These are phyloP conservation scores for Solanum etuberosum DNA, from an alignment of 257 asterid species.

Conservation along the genomic window DNA sequence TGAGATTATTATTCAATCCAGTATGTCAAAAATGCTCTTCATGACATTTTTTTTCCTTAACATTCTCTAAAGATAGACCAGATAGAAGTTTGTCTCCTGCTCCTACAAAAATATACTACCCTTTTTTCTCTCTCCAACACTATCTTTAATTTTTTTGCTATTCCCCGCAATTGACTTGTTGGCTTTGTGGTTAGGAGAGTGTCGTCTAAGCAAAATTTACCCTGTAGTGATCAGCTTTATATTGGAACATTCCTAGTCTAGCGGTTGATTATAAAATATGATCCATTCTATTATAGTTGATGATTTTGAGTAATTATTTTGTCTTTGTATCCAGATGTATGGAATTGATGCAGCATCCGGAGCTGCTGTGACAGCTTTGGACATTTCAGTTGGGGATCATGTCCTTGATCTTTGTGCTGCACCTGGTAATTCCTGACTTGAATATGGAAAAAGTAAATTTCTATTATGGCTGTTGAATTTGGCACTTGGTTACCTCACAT, in stretches of 20 bases:
- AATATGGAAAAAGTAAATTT: background rate
- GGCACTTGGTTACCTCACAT: background rate
- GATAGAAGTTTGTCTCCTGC: background rate
- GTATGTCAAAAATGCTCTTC: background rate
- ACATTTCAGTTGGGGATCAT: constrained; percentile 61
- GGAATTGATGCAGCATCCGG: constrained; percentile 99
- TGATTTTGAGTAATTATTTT: background rate
- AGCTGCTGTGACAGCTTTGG: constrained; percentile 89
- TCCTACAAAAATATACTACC: background rate
- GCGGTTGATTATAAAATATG: background rate
- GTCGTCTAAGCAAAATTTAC: background rate
- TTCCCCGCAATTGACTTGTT: background rate
- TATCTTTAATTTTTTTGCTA: background rate
- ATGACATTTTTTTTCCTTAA: background rate
- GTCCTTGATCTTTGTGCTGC: constrained; percentile 97
- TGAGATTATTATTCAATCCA: background rate
- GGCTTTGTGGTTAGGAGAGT: background rate
- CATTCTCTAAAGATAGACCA: background rate
- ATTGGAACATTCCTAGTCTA: background rate
- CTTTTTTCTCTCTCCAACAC: background rate
- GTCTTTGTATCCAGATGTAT: constrained; percentile 52
- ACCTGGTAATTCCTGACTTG: constrained; percentile 46
- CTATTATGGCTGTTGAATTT: background rate
- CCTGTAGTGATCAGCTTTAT: background rate
- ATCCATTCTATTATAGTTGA: background rate